Base-by-base conservation (phyloP, 2,329 filamentous ascomycete genomes). In the Curvularia sp. region DNA sequence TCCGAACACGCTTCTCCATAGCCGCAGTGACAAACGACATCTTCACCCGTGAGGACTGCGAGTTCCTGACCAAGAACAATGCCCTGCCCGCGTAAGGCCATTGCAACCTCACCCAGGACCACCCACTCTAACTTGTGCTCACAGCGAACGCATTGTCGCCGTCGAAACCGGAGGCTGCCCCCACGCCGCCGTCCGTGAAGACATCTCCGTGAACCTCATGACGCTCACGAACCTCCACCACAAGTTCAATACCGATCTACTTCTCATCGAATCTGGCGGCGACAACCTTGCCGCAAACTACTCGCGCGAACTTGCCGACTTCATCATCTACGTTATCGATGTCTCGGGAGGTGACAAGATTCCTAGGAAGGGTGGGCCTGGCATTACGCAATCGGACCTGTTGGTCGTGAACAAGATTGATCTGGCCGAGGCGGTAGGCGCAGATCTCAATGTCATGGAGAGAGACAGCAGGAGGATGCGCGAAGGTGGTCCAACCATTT, bases 221-320 rank as follows among this genome's bases (percentile, higher is more conserved):
- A 95, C 94, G 0, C 86, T 99, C 38, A 94, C 97, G 73, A 90
- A 93, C 68, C 84, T 98, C 48, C 94, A 98, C 79, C 82, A 83
- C 55, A 86, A 89, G 64, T 96, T 96, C 82, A 78, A 81, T 42
- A 87, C 93, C 0, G 92, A 98, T 74, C 78, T 99, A 21, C 85
- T 99, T 23, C 87, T 99, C 41, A 99, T 99, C 75, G 95, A 99
- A 80, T 93, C 88, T 18, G 95, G 95, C 43, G 95, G 95, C 57
- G 95, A 99, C 77, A 99, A 99, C 77, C 86, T 99, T 1, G 95
- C 95, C 0, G 95, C 95, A 3, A 99, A 99, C 82, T 99, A 99
- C 84, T 91, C 87, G 54, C 86, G 95, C 57, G 95, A 99, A 80
- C 83, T 99, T 65, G 95, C 95, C 1, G 95, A 99, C 78, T 99